Evolutionary conservation across 805 yeast species (phyloP).

Genomic region (Saccharomyces cerevisiae): DNA sequence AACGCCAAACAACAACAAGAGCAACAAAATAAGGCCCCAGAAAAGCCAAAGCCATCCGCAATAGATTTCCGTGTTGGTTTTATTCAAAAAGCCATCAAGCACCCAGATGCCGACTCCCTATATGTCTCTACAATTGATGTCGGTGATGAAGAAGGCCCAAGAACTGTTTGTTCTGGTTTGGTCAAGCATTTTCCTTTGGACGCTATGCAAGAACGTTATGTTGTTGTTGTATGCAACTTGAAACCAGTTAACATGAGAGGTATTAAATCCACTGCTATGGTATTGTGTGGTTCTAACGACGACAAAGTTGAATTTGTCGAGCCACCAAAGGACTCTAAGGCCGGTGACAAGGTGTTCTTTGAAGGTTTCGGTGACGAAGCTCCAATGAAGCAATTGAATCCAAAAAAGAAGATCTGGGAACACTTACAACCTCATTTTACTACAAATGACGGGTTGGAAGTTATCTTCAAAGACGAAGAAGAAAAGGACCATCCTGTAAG

Average conservation of each 20-base stretch:
- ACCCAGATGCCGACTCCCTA: constrained; percentile 95
- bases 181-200: constrained; percentile 84
- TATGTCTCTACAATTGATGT: constrained; percentile 94
- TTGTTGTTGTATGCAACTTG: constrained; percentile 87
- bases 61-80: constrained; percentile 93
- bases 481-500: constrained; percentile 61
- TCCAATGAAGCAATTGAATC: constrained; percentile 89
- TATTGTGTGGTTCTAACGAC: constrained; percentile 80
- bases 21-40: constrained; percentile 35
- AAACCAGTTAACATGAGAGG: constrained; percentile 99
- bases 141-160: constrained; percentile 95
- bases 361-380: constrained; percentile 75
- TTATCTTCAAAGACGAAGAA: constrained; percentile 59
- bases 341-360: constrained; percentile 95
- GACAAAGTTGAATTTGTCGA: constrained; percentile 79
- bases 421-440: constrained; percentile 84
- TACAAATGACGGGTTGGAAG: constrained; percentile 68
- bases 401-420: constrained; percentile 98
- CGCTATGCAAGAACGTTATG: constrained; percentile 90
- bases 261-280: constrained; percentile 92
- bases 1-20: constrained; percentile 41
- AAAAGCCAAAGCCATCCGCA: constrained; percentile 71
- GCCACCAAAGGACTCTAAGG: constrained; percentile 86
- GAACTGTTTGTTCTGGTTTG: constrained; percentile 96
- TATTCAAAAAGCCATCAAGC: constrained; percentile 92